Conservation (phyloP, 208 protist genomes). For the Polymyxa betae region DNA sequence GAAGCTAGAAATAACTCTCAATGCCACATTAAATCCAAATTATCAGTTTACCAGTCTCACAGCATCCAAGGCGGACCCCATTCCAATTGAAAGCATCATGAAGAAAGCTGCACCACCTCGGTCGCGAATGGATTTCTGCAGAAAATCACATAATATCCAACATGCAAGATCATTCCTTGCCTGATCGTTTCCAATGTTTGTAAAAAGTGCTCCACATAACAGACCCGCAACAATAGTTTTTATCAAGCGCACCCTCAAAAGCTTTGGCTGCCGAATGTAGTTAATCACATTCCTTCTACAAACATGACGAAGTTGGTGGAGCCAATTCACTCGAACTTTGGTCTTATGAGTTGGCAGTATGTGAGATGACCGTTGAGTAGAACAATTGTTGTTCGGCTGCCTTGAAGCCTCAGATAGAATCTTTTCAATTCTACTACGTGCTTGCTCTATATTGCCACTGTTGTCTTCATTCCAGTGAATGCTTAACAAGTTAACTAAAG, state of each 20-base stretch:
- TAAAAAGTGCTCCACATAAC: background rate
- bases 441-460: background rate
- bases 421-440: background rate
- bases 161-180: background rate
- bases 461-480: background rate
- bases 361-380: background rate
- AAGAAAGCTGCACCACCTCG: background rate
- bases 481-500: background rate
- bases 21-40: too few relatives aligned
- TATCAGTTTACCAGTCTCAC: background rate
- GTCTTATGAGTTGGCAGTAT: background rate
- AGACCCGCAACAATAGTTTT: background rate
- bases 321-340: background rate
- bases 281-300: background rate
- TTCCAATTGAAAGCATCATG: background rate
- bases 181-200: background rate
- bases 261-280: background rate
- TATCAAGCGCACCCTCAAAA: background rate
- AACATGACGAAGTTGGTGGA: background rate
- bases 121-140: background rate
- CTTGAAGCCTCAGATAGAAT: background rate
- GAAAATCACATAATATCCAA: background rate
- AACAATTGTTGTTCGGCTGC: background rate
- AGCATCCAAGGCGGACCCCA: background rate
- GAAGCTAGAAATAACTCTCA: background rate